Base-by-base conservation (phyloP, 2,329 filamentous ascomycete species). In the Colletotrichum destructivum region DNA sequence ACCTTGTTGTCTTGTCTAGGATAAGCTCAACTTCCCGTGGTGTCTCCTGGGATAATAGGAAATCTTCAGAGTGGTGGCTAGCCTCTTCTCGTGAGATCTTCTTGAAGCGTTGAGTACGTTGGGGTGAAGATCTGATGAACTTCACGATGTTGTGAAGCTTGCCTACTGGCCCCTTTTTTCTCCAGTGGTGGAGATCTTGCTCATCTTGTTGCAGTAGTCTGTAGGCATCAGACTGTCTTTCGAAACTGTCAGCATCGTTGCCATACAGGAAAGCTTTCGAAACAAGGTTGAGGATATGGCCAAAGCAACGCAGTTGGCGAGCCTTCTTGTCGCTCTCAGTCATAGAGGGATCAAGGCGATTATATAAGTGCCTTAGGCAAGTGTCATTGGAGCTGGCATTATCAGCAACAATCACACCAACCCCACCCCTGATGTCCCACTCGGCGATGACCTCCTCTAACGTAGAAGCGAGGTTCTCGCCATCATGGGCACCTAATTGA, bases 111-210 rank as follows among this genome's bases (percentile, higher is more conserved):
- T 56, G 8, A 16, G 23, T 56, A 35, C 21, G 21, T 31, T 56
- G 21, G 8, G 52, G 52, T 23, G 21, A 56, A 35, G 23, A 23
- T 56, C 52, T 23, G 6, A 56, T 23, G 8, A 26, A 56, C 35
- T 35, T 56, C 4, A 56, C 21, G 16, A 56, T 56, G 31, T 56
- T 56, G 8, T 56, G 21, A 31, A 56, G 52, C 52, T 56, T 56
- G 23, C 52, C 21, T 23, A 56, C 31, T 23, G 21, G 52, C 7
- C 52, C 52, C n/a, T 23, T 31, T 23, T 56, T 56, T 35, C 52
- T 18, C 52, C 21, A 56, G 16, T 56, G 21, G 6, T 35, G 4
- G 15, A 56, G 52, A 16, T 46, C 42, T 13, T 12, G 3, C 42
- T 46, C 6, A 46, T 46, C 42, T 46, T 46, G 42, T 18, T 46